These are phyloP conservation scores for Hortiboletus campestris DNA, from an alignment of 768 basidiomycete species.

Conservation along the genomic window DNA sequence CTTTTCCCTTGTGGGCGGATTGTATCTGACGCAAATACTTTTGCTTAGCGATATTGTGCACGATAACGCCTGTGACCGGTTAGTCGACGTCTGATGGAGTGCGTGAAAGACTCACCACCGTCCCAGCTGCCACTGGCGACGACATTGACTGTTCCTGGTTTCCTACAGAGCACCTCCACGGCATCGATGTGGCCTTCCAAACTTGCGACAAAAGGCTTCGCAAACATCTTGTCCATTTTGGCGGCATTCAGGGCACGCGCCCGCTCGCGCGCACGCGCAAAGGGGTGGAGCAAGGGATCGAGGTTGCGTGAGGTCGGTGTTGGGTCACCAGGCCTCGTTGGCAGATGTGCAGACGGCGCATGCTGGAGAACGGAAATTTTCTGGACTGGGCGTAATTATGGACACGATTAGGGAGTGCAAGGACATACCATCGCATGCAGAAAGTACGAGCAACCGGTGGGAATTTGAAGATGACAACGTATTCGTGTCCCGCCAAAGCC, in stretches of 20 bases:
- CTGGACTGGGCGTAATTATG: slow-evolving; percentile 36
- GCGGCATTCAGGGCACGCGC: slow-evolving; percentile 91
- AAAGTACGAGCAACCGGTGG: slow-evolving; percentile 4
- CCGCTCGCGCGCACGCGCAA: slow-evolving; percentile 88
- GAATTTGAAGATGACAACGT: neutral
- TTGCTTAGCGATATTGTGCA: slow-evolving; percentile 74
- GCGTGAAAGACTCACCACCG: slow-evolving; percentile 62
- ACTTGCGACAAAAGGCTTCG: slow-evolving; percentile 91
- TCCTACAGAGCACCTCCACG: slow-evolving; percentile 80
- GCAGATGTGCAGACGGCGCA: slow-evolving; percentile 71
- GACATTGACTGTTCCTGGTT: slow-evolving; percentile 67
- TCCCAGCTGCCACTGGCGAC: slow-evolving; percentile 95
- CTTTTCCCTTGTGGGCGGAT: slow-evolving; percentile 80
- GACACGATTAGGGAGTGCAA: neutral
- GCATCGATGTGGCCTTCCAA: slow-evolving; percentile 94
- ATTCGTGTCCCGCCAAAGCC: no score
- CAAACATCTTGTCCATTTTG: slow-evolving; percentile 96
- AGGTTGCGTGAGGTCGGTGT: slow-evolving; percentile 90
- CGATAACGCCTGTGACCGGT: slow-evolving; percentile 61
- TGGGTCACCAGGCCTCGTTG: slow-evolving; percentile 74
- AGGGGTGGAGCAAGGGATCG: slow-evolving; percentile 94
- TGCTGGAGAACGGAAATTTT: slow-evolving; percentile 88
- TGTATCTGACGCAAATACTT: slow-evolving; percentile 55
- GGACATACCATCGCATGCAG: slow-evolving; percentile 15
- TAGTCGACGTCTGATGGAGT: neutral